Conservation (phyloP, 495 filamentous ascomycete species). For the Trichoderma orchidacearum region DNA sequence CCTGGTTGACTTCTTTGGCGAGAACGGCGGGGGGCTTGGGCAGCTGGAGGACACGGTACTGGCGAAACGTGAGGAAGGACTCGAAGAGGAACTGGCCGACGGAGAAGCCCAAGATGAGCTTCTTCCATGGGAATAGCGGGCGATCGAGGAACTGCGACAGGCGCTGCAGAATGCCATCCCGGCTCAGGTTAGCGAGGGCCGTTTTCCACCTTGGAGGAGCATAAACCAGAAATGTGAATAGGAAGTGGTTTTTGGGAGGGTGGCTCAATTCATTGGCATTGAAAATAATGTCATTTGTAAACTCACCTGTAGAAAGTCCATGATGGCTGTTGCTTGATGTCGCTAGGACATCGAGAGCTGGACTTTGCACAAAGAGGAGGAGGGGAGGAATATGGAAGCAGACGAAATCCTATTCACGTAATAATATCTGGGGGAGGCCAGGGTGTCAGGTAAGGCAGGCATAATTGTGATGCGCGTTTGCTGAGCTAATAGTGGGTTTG, state of each 20-base stretch:
- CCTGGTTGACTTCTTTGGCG: slow-evolving; percentile 69
- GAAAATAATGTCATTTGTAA: no score
- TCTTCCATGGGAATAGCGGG: slow-evolving; percentile 94
- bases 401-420: no score
- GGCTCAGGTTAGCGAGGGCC: no score
- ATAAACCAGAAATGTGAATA: no score
- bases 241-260: neutral
- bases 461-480: neutral
- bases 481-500: slow-evolving; percentile 1
- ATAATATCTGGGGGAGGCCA: neutral
- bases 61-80: slow-evolving; percentile 67
- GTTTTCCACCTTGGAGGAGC: no score
- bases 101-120: slow-evolving; percentile 84
- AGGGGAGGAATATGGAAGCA: neutral
- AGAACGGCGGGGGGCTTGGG: slow-evolving; percentile 74
- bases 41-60: slow-evolving; percentile 71
- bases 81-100: slow-evolving; percentile 80
- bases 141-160: slow-evolving; percentile 78
- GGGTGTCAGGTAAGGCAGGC: neutral
- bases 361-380: neutral
- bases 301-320: slow-evolving; percentile 5
- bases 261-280: neutral
- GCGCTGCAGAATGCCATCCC: slow-evolving; percentile 41
- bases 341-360: neutral
- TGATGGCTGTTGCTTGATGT: neutral